Conservation (phyloP, 768 basidiomycete species). For the Collybiopsis luxurians region DNA sequence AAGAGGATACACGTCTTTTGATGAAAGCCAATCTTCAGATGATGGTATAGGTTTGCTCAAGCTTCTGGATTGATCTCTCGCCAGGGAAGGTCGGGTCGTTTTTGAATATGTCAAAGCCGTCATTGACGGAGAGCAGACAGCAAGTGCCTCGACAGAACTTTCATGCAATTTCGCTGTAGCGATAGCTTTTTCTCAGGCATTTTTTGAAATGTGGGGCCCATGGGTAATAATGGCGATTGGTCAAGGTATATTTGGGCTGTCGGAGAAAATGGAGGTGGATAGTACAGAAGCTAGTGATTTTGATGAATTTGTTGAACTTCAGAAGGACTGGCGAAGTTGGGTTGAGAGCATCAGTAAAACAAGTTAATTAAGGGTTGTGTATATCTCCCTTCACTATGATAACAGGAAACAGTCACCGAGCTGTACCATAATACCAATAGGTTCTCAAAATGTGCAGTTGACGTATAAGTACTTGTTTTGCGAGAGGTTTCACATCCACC, state of each 20-base stretch:
- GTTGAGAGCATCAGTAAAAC: not conserved
- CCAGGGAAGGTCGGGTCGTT: conserved; percentile 41
- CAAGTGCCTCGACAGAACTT: conserved; percentile 15
- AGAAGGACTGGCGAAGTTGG: not conserved
- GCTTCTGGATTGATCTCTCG: conserved; percentile 53
- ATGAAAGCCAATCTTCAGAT: not conserved
- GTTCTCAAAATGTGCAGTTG: conserved; percentile 37
- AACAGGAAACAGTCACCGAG: too few relatives aligned
- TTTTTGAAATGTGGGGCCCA: conserved; percentile 61
- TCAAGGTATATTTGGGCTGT: conserved; percentile 69
- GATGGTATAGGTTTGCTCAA: conserved; percentile 30
- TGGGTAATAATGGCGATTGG: conserved; percentile 67
- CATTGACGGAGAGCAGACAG: conserved; percentile 7
- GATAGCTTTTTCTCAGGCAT: conserved; percentile 52
- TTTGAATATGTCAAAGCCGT: conserved; percentile 38
- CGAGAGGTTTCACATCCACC: too few relatives aligned
- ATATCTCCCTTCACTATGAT: too few relatives aligned
- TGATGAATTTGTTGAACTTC: not conserved
- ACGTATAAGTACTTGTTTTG: too few relatives aligned
- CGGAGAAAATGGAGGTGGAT: conserved; percentile 2
- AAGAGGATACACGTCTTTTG: not conserved
- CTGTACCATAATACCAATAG: too few relatives aligned
- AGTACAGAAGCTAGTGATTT: not conserved
- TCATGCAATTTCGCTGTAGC: conserved; percentile 28
- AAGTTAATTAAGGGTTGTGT: too few relatives aligned